phyloP scores from a whole-genome alignment of 1,139 yeast genomes.

The Yamadazyma taylorii region DNA sequence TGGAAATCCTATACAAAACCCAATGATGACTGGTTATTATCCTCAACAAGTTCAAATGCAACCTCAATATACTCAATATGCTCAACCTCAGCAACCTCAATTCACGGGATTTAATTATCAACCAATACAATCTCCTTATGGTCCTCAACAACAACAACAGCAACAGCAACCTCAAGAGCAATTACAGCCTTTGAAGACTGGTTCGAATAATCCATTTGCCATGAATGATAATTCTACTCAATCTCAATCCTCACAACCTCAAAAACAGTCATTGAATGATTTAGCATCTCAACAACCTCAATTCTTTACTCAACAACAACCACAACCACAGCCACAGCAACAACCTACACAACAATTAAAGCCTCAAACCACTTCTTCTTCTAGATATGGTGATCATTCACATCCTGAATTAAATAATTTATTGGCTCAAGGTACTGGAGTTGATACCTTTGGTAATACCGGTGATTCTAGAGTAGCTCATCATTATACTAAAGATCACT shows the following conservation, averaged over 20 bases:
- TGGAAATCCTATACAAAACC: constrained; percentile 70
- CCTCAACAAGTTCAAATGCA: constrained; percentile 19
- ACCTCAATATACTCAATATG: constrained; percentile 23
- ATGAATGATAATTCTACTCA: constrained; percentile 32
- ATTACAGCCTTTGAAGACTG: constrained; percentile 67
- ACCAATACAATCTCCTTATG: constrained; percentile 17
- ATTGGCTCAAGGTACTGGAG: constrained; percentile 84
- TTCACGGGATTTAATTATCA: constrained; percentile 23
- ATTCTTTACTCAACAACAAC: constrained; percentile 20
- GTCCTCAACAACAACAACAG: constrained; percentile 9
- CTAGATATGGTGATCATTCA: constrained; percentile 52
- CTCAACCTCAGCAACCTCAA: constrained; percentile 25
- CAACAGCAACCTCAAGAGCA: constrained; percentile 38
- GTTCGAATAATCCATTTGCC: constrained; percentile 91
- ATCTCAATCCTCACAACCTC: constrained; percentile 24
- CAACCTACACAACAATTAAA: constrained; percentile 22
- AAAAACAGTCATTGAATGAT: constrained; percentile 17
- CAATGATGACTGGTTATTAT: constrained; percentile 54
- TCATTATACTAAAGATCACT: constrained; percentile 82
- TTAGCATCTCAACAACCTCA: constrained; percentile 17
- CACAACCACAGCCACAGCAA: no score
- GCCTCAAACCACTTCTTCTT: constrained; percentile 35
- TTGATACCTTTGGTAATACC: constrained; percentile 94
- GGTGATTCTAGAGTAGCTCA: constrained; percentile 91
- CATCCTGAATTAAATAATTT: constrained; percentile 71